These are phyloP conservation scores for Fusarium papillatum DNA, from an alignment of 2,329 filamentous ascomycete genomes.

Conservation along the genomic window DNA sequence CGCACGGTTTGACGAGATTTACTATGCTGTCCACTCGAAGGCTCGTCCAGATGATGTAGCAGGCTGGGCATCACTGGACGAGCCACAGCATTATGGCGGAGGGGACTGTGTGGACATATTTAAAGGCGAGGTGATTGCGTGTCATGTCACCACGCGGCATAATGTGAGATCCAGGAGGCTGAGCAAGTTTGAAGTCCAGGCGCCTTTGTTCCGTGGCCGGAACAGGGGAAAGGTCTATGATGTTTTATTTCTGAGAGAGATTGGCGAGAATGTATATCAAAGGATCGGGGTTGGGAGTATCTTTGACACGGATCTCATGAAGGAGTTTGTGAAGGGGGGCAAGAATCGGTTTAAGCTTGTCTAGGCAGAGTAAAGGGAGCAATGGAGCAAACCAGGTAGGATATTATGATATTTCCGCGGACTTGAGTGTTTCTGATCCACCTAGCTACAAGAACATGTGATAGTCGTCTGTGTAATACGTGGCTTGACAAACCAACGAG, in stretches of 20 bases:
- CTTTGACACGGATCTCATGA: background rate
- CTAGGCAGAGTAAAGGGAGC: background rate
- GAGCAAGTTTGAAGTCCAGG: background rate
- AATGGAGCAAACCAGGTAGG: background rate
- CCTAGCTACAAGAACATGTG: background rate
- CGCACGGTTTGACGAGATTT: background rate
- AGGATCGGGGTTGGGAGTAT: background rate
- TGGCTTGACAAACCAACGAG: background rate
- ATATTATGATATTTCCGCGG: no score
- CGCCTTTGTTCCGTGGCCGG: background rate
- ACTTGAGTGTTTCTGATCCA: no score
- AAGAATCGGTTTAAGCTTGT: background rate
- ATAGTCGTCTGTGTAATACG: background rate
- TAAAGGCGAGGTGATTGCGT: background rate
- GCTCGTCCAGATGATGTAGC: background rate
- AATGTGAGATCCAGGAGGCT: background rate
- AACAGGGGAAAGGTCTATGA: background rate
- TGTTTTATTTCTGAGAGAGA: background rate
- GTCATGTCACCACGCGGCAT: background rate
- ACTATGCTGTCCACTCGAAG: background rate
- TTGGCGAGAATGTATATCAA: background rate
- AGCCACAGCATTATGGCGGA: background rate
- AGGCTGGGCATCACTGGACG: background rate
- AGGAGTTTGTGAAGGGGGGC: background rate
- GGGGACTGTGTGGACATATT: background rate